Evolutionary conservation across 306 rosid species (phyloP).

Genomic region (Malus domestica): DNA sequence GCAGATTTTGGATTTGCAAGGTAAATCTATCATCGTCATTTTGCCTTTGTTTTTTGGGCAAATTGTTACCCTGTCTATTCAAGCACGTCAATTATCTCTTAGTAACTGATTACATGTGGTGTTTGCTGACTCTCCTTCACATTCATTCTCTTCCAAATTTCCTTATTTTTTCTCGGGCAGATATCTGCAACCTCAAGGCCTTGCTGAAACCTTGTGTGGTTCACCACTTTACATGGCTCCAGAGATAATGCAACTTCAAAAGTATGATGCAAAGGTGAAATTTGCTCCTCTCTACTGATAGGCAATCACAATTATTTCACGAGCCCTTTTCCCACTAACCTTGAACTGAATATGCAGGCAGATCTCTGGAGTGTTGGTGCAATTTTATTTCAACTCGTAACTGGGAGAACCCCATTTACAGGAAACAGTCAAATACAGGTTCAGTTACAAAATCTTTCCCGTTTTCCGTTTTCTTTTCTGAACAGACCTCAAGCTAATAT

Average conservation of each 20-base stretch:
- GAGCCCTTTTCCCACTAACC: slow-evolving; percentile 34
- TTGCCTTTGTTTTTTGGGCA: not conserved
- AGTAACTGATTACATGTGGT: not conserved
- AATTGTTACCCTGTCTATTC: not conserved
- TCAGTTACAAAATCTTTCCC: slow-evolving; percentile 2
- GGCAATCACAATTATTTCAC: slow-evolving; percentile 4
- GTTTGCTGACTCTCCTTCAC: not conserved
- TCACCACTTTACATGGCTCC: slow-evolving; percentile 99
- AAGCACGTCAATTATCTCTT: not conserved
- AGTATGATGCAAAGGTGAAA: slow-evolving; percentile 96
- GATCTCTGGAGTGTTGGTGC: slow-evolving; percentile 99
- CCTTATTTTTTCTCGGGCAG: slow-evolving; percentile 32
- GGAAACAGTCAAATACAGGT: slow-evolving; percentile 95
- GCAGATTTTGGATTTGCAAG: slow-evolving; percentile 99
- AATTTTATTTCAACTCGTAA: slow-evolving; percentile 87
- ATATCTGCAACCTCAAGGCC: slow-evolving; percentile 88
- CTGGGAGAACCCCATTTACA: slow-evolving; percentile 89
- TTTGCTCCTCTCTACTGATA: slow-evolving; percentile 6
- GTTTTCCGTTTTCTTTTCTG: slow-evolving; percentile 3
- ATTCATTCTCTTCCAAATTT: not conserved
- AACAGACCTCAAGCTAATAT: not conserved
- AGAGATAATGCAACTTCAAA: slow-evolving; percentile 98
- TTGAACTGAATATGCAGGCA: slow-evolving; percentile 70
- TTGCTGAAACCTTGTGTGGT: slow-evolving; percentile 99
- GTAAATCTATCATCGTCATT: slow-evolving; percentile 22